Evolutionary conservation across 1,284 basidiomycete species (phyloP).

Genomic region (Trichosporon coremiiforme): DNA sequence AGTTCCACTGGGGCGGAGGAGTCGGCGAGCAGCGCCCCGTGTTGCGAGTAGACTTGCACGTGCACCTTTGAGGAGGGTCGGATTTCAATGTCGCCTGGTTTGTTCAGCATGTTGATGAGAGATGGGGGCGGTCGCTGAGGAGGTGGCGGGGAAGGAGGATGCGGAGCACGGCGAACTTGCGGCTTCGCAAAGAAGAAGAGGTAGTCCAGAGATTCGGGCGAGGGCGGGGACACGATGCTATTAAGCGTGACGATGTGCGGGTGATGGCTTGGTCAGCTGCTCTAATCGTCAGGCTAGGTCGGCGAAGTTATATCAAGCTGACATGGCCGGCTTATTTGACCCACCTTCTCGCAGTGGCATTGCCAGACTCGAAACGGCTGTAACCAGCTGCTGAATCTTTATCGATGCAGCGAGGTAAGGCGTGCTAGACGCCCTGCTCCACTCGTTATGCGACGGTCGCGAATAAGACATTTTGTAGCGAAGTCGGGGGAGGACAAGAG

Average conservation of each 20-base stretch:
- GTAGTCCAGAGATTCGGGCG: neutral
- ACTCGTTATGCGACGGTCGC: neutral
- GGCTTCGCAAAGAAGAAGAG: neutral
- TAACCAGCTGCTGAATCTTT: too few relatives aligned
- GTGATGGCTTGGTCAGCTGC: neutral
- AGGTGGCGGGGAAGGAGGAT: neutral
- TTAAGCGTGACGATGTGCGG: too few relatives aligned
- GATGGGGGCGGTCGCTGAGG: too few relatives aligned
- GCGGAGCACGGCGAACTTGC: neutral
- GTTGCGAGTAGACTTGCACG: conserved; percentile 11
- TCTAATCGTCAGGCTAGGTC: neutral
- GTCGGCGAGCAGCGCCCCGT: conserved; percentile 19
- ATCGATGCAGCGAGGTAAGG: too few relatives aligned
- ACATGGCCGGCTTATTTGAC: too few relatives aligned
- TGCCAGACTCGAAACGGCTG: too few relatives aligned
- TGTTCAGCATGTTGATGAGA: conserved; percentile 7
- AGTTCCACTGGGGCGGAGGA: conserved; percentile 12
- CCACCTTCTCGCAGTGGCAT: too few relatives aligned
- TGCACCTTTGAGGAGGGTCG: conserved; percentile 1
- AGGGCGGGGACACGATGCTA: neutral
- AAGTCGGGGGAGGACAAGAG: neutral
- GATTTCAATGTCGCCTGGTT: conserved; percentile 21
- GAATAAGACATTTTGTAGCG: neutral
- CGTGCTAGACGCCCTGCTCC: neutral
- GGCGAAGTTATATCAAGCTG: neutral